Percentiles rank a stretch among this genome's conserved stretches.
Conservation (phyloP, 306 rosid genomes). For the Vigna radiata region DNA sequence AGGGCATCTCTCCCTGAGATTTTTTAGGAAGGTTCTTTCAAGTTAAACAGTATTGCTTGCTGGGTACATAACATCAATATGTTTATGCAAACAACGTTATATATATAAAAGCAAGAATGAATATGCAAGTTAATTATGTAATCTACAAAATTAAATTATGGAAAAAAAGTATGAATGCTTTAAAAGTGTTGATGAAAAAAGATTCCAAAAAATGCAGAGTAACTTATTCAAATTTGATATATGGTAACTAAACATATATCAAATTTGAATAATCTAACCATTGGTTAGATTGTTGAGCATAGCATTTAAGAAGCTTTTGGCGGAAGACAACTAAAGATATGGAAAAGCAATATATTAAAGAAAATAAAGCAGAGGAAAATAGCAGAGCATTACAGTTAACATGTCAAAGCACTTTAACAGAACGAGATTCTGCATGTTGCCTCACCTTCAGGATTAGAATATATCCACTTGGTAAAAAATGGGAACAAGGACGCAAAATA, state of each 20-base stretch:
- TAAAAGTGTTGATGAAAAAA: too few species aligned
- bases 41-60: too few species aligned
- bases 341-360: neutral
- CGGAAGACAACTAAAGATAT: neutral
- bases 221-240: neutral
- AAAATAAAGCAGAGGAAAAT: neutral
- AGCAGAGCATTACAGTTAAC: neutral
- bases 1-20: too few species aligned
- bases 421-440: constrained; percentile 16
- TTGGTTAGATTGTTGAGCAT: neutral
- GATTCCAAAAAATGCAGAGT: too few species aligned
- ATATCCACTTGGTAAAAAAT: neutral
- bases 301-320: neutral
- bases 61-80: too few species aligned
- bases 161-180: too few species aligned
- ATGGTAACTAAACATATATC: neutral
- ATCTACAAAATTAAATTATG: too few species aligned
- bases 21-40: too few species aligned
- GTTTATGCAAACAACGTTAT: too few species aligned
- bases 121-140: too few species aligned
- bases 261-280: too few species aligned
- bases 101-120: too few species aligned
- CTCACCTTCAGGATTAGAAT: constrained; percentile 23
- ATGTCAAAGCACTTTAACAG: neutral
- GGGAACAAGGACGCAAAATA: neutral